These are phyloP conservation scores for Imleria badia DNA, from an alignment of 768 basidiomycete species.

Conservation along the genomic window DNA sequence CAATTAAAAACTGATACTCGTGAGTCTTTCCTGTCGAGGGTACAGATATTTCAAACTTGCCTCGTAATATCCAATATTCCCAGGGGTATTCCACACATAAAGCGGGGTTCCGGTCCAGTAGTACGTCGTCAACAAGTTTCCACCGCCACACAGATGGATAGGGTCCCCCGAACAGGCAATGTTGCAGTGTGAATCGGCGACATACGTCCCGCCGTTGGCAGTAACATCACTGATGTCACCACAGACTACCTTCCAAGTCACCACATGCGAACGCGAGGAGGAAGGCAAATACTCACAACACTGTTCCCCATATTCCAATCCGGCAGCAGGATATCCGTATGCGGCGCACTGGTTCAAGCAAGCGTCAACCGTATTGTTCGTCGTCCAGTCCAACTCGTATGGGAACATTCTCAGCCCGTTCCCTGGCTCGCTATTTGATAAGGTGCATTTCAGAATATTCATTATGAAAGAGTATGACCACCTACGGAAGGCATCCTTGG, in stretches of 20 bases:
- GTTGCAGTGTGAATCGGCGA: constrained; percentile 40
- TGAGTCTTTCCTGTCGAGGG: not conserved
- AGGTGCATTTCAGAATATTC: not conserved
- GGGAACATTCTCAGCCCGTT: constrained; percentile 51
- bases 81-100: constrained; percentile 64
- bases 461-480: not conserved
- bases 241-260: constrained; percentile 47
- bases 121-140: constrained; percentile 52
- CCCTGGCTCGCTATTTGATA: constrained; percentile 44
- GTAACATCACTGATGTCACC: constrained; percentile 62
- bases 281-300: constrained; percentile 49
- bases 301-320: constrained; percentile 67
- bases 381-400: constrained; percentile 55
- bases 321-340: constrained; percentile 72
- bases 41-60: constrained; percentile 35
- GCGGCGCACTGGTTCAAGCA: constrained; percentile 69
- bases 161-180: constrained; percentile 71
- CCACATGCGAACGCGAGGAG: not conserved
- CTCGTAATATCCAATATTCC: constrained; percentile 68
- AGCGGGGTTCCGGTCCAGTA: constrained; percentile 49
- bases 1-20: constrained; percentile 41
- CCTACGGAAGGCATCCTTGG: constrained; percentile 65
- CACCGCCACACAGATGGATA: constrained; percentile 64
- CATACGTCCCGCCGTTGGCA: constrained; percentile 31
- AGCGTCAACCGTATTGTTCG: constrained; percentile 60